These are phyloP conservation scores for Maudiozyma turicensis DNA, from an alignment of 805 yeast species.

Conservation along the genomic window DNA sequence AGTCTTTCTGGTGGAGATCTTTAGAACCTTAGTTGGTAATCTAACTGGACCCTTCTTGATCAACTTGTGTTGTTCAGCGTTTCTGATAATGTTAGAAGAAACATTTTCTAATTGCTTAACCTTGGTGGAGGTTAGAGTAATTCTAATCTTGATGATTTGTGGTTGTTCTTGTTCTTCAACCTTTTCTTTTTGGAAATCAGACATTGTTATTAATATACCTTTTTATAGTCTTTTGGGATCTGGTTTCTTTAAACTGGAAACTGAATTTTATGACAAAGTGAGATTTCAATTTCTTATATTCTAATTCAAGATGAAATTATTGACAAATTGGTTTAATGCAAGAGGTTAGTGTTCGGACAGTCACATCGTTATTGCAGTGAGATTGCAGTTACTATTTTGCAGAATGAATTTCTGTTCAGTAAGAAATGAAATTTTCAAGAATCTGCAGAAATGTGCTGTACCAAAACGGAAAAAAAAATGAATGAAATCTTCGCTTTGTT, in stretches of 20 bases:
- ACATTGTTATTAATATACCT: constrained; percentile 47
- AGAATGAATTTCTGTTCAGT: too few species aligned
- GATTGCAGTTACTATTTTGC: too few species aligned
- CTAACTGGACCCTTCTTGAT: constrained; percentile 98
- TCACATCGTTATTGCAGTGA: too few species aligned
- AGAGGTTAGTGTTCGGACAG: too few species aligned
- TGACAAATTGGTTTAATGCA: too few species aligned
- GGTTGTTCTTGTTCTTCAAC: constrained; percentile 72
- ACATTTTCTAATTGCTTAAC: constrained; percentile 97
- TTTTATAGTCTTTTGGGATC: constrained; percentile 19
- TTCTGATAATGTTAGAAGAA: constrained; percentile 78
- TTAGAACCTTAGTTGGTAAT: constrained; percentile 98
- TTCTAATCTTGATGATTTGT: constrained; percentile 93
- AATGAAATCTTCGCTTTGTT: too few species aligned
- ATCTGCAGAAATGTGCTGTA: too few species aligned
- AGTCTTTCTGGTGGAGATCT: constrained; percentile 98
- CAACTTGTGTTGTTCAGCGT: constrained; percentile 74
- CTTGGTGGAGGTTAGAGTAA: constrained; percentile 97
- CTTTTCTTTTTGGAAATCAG: constrained; percentile 79
- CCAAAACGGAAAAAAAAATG: too few species aligned
- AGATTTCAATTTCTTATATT: not conserved
- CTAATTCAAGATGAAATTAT: too few species aligned
- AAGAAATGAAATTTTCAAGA: too few species aligned
- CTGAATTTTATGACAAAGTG: not conserved
- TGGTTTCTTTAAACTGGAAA: not conserved